Conservation (phyloP, 75 land plant species). For the Azolla pinnata region DNA sequence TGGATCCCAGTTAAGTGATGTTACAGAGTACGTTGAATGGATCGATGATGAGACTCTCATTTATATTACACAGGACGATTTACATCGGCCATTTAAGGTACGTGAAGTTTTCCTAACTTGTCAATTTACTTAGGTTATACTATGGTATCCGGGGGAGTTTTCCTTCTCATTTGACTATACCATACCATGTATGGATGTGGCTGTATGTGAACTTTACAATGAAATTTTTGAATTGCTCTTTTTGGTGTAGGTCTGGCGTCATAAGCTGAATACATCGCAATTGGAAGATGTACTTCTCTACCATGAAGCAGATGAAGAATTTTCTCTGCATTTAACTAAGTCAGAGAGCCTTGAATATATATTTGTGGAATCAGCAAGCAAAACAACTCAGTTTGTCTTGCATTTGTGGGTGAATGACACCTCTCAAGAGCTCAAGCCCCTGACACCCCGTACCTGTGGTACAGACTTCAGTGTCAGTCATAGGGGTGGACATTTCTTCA, state of each 20-base stretch:
- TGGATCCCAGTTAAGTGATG: conserved; percentile 43
- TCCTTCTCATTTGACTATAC: not conserved
- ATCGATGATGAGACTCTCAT: conserved; percentile 63
- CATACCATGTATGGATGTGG: no score
- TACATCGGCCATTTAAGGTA: conserved; percentile 88
- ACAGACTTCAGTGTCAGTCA: conserved; percentile 71
- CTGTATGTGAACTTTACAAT: no score
- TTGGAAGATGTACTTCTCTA: conserved; percentile 69
- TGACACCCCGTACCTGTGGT: conserved; percentile 71
- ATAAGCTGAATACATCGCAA: conserved; percentile 62
- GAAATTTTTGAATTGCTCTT: no score
- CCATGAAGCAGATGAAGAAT: conserved; percentile 79
- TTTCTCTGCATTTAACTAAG: conserved; percentile 50
- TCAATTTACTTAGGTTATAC: no score
- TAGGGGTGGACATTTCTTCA: conserved; percentile 81
- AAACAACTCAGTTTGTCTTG: conserved; percentile 62
- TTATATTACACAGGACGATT: conserved; percentile 82
- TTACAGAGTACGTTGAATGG: conserved; percentile 64
- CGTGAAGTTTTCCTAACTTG: no score
- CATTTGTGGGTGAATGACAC: conserved; percentile 49
- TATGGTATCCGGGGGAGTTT: no score
- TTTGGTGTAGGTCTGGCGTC: conserved; percentile 94
- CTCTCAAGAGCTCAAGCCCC: conserved; percentile 41
- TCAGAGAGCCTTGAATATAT: conserved; percentile 79
- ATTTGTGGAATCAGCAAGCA: conserved; percentile 70